Conservation (phyloP, 148 eudicot genomes). For the Rhododendron simsii region DNA sequence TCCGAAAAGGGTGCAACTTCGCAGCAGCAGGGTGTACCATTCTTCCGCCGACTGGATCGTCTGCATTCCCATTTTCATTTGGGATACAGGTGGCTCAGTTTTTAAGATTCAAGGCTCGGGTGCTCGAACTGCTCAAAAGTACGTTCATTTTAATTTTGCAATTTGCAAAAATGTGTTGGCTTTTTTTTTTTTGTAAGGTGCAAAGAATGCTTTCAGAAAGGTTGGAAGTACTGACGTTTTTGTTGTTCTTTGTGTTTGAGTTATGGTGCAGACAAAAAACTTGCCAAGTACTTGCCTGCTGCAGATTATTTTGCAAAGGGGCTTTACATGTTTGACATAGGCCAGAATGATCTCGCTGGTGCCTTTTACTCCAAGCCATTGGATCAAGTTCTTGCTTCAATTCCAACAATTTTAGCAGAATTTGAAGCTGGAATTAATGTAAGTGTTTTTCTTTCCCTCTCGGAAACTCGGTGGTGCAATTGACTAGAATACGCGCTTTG, state of each 20-base stretch:
- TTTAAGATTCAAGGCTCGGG: constrained; percentile 70
- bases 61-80: constrained; percentile 91
- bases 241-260: constrained; percentile 1
- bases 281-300: constrained; percentile 64
- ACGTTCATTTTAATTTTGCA: constrained; percentile 2
- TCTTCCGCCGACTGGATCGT: constrained; percentile 66
- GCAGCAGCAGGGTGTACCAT: constrained; percentile 85
- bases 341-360: constrained; percentile 89
- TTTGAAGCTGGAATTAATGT: constrained; percentile 81
- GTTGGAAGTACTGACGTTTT: not conserved
- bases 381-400: constrained; percentile 80
- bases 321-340: constrained; percentile 91
- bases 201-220: not conserved
- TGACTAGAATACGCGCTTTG: not conserved
- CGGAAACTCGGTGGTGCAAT: not conserved
- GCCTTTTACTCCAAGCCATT: constrained; percentile 75
- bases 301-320: constrained; percentile 63
- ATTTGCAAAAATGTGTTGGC: not conserved
- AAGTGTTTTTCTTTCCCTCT: not conserved
- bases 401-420: constrained; percentile 64
- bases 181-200: not conserved
- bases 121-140: constrained; percentile 53
- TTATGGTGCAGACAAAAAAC: constrained; percentile 51
- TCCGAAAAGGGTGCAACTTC: constrained; percentile 71
- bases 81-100: constrained; percentile 84